Evolutionary conservation across 495 filamentous ascomycete genomes (phyloP), one percentile per base, ranked within the genome.

Genomic region (Immersiella caudata): DNA sequence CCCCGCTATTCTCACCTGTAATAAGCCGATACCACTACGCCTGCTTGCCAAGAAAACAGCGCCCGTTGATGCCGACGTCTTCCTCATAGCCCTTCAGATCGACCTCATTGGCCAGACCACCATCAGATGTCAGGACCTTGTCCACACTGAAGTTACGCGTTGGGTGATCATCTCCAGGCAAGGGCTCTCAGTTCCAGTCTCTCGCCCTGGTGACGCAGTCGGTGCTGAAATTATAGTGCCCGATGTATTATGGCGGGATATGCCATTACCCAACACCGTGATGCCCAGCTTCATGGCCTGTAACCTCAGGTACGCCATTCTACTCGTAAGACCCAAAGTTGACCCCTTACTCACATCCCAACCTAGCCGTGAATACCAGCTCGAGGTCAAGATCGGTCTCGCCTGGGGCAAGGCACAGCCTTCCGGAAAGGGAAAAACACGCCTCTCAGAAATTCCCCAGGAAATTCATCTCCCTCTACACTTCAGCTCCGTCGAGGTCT

Each of bases 1-100:
- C 75, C 95, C 95, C 4, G 85, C 93, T 3, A 93, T 97, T 51
- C 76, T 97, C 25, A 97, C 93, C 0, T 97, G 94, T 79, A 93
- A 93, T 74, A 84, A 93, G 68, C 87, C 91, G 0, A 74, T 99
- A 5, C 93, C 95, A 18, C 81, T 99, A 3, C 88, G 93, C 0
- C 75, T 99, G 8, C 75, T 99, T 6, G 83, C 90, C 21, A 90
- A 87, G 62, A 96, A 92, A 73, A 74, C 91, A 7, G 89, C 84
- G n/a, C 84, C 89, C 6, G 83, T 83, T 46, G 75, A 78, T 5
- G 88, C 89, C 29, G 82, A 85, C 0, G 80, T 97, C 3, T 90
- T 88, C 59, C 73, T 99, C n/a, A 86, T 90, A 62, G 88, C 87
- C 57, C 76, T 98, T 2, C 90, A 97, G 70, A 87, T 99, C 60